phyloP scores from a whole-genome alignment of 176 grass and related monocot genomes.

The Cymbopogon citratus region DNA sequence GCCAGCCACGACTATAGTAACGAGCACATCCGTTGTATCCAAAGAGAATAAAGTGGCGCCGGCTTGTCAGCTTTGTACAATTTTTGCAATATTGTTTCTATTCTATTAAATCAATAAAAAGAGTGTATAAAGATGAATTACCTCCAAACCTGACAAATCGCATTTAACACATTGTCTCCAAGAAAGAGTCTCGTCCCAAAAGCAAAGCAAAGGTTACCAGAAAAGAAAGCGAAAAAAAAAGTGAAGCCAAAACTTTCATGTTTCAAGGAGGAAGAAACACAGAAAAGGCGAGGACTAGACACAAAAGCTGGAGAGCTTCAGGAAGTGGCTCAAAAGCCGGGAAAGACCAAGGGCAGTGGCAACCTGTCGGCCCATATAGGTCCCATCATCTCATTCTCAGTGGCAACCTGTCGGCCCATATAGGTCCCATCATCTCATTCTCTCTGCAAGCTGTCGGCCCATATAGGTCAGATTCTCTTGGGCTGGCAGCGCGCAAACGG shows the following conservation, averaged over 20 bases:
- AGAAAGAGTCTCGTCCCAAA: background rate
- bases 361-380: background rate
- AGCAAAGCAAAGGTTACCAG: background rate
- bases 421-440: slow-evolving; percentile 4
- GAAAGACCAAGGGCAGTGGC: slow-evolving; percentile 3
- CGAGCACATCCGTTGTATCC: too few relatives aligned
- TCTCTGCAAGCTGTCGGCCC: background rate
- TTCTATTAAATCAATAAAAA: background rate
- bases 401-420: too few relatives aligned
- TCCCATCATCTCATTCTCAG: too few relatives aligned
- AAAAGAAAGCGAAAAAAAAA: background rate
- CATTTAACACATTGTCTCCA: background rate
- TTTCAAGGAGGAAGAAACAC: background rate
- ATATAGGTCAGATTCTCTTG: background rate
- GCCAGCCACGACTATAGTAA: too few relatives aligned
- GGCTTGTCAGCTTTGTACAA: too few relatives aligned
- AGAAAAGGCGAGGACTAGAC: background rate
- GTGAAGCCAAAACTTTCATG: slow-evolving; percentile 13
- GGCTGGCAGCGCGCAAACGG: background rate
- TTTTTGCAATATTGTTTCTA: too few relatives aligned
- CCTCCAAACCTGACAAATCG: background rate
- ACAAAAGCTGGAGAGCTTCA: slow-evolving; percentile 1
- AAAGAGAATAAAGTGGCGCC: too few relatives aligned
- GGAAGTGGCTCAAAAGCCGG: background rate
- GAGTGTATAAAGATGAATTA: background rate